phyloP scores from a whole-genome alignment of 116 monocot genomes.

The Posidonia oceanica region DNA sequence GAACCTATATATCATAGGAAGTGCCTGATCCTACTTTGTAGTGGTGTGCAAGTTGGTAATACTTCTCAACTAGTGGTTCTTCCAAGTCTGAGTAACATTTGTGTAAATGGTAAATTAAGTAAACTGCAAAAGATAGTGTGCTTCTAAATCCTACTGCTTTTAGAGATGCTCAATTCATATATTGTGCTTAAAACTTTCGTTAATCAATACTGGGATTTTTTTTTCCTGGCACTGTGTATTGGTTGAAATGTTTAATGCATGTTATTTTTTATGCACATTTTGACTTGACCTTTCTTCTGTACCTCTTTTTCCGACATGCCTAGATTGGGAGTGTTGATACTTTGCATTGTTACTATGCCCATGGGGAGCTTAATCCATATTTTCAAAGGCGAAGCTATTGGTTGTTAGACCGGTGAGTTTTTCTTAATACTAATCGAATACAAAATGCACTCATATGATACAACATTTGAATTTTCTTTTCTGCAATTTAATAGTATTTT shows the following conservation, averaged over 20 bases:
- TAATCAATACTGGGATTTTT: background rate
- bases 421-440: background rate
- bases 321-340: constrained; percentile 66
- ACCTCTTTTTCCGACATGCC: background rate
- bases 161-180: too few species aligned
- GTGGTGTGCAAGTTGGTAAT: too few species aligned
- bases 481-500: background rate
- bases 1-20: too few species aligned
- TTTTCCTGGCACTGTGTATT: background rate
- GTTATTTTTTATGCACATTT: background rate
- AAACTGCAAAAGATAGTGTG: too few species aligned
- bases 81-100: too few species aligned
- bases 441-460: background rate
- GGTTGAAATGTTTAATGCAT: background rate
- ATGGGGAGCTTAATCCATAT: constrained; percentile 64
- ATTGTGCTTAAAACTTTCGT: too few species aligned
- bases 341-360: constrained; percentile 91
- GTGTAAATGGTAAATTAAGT: too few species aligned
- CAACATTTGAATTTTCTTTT: background rate
- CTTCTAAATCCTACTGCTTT: too few species aligned
- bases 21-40: too few species aligned
- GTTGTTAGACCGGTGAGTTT: constrained; percentile 85
- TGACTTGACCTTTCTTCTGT: background rate
- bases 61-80: too few species aligned
- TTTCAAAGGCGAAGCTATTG: constrained; percentile 81